These are phyloP conservation scores for Coemansia sp. DNA, from an alignment of 192 early-diverging fungal species.

Conservation along the genomic window DNA sequence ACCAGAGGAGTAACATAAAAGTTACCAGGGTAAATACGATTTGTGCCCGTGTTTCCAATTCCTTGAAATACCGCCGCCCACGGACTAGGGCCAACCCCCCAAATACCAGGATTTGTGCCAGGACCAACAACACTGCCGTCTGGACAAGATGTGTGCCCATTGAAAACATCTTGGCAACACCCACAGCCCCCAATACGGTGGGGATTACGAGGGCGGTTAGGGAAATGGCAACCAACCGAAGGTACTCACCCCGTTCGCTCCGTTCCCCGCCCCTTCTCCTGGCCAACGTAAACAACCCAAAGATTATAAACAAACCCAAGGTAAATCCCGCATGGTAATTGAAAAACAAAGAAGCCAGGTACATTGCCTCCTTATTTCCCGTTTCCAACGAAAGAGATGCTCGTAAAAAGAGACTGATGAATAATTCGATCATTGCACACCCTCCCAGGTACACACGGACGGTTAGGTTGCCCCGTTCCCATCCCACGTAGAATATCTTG, in stretches of 20 bases:
- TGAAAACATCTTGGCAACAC: neutral
- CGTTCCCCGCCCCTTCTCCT: neutral
- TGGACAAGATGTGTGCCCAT: neutral
- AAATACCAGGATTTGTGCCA: neutral
- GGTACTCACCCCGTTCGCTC: neutral
- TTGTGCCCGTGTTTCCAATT: neutral
- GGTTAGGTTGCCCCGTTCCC: no score
- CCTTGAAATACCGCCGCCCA: neutral
- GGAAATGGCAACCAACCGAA: no score
- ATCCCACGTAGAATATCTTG: no score
- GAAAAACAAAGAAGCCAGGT: conserved; percentile 2
- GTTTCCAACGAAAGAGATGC: neutral
- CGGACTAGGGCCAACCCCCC: neutral
- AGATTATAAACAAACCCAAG: neutral
- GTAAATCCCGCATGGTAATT: conserved; percentile 5
- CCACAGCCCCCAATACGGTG: neutral
- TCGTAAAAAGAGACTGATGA: conserved; percentile 14
- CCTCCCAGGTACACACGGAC: neutral
- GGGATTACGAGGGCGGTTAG: neutral
- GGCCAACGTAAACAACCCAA: neutral
- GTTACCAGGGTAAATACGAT: neutral
- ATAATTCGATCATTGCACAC: neutral
- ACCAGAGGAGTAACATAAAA: conserved; percentile 9
- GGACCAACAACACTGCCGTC: neutral
- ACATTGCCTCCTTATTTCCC: conserved; percentile 2